A percentile compares a stretch with the other conserved stretches of the same genome.
These are phyloP conservation scores for Gautieria morchelliformis DNA, from an alignment of 768 basidiomycete genomes.

Conservation along the genomic window DNA sequence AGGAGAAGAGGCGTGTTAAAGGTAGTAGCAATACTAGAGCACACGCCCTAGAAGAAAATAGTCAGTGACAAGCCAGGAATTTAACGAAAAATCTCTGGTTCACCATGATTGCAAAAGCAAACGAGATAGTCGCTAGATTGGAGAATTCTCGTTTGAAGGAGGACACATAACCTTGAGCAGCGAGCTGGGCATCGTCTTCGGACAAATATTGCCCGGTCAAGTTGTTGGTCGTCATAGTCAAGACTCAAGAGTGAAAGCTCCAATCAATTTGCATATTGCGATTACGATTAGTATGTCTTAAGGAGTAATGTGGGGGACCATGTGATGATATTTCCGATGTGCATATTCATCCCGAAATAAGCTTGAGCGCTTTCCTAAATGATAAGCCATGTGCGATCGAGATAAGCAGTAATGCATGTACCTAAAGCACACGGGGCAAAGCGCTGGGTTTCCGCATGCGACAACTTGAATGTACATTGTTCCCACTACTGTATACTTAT, in stretches of 20 bases:
- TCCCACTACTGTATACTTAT: no score
- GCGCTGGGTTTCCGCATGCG: no score
- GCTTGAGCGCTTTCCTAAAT: no score
- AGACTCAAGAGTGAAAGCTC: not conserved
- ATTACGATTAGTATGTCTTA: not conserved
- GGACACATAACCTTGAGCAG: conserved; percentile 31
- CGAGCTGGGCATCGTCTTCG: conserved; percentile 7
- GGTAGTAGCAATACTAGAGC: conserved; percentile 68
- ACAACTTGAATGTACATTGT: no score
- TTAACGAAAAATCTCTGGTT: not conserved
- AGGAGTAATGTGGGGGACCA: no score
- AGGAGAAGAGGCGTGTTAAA: conserved; percentile 65
- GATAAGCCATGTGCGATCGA: no score
- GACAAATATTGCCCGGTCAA: not conserved
- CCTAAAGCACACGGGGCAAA: no score
- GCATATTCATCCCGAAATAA: no score
- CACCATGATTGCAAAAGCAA: conserved; percentile 11
- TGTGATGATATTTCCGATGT: no score
- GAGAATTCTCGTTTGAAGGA: conserved; percentile 83
- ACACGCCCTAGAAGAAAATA: conserved; percentile 71
- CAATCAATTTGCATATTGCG: no score
- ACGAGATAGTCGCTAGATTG: conserved; percentile 50
- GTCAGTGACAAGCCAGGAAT: conserved; percentile 21
- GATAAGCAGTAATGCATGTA: no score
- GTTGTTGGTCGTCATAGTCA: not conserved